Base-by-base conservation (phyloP, 2,329 filamentous ascomycete species). In the Sphaerulina musiva region DNA sequence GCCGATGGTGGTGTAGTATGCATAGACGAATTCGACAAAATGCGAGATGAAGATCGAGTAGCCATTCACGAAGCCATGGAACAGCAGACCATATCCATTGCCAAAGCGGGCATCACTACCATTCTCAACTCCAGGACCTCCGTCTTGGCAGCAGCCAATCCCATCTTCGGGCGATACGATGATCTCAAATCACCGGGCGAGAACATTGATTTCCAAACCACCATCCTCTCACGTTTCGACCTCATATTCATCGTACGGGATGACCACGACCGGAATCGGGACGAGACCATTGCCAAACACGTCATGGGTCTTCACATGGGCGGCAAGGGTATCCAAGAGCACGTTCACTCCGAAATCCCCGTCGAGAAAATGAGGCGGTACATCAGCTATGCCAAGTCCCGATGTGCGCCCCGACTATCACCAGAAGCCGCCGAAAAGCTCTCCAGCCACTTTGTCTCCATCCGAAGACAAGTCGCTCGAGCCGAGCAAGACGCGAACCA, bases 1-100 rank as follows among this genome's bases (percentile, higher is more conserved):
- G 93, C 93, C 3, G 93, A 98, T 62, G 91, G 91, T 2, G 93
- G 93, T 64, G 92, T 97, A 1, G 93, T 97, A 8, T 97, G 93
- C 72, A 98, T 98, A 64, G 93, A 98, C 68, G 93, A 98, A 73
- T 98, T 98, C 68, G 93, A 98, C 76, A 98, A 98, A 78, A 98
- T 98, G 93, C 82, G 93, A 59, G 93, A 98, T 69, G 93, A 98
- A 71, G 93, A 98, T 66, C 82, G 93, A 64, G 93, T 97, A 6
- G 93, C 93, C 1, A 98, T 98, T 62, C 93, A 98, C 78, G 93
- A 98, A 80, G 93, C 93, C 55, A 98, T 98, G 93, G 93, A 98
- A 70, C 93, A 98, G 74, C 93, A 98, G 72, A 98, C 93, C 0
- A 98, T 98, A 57, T 97, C 93, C 9, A 97, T 98, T 64, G 93